These are phyloP conservation scores for Chaetothyriales sp. DNA, from an alignment of 2,329 filamentous ascomycete species.

Conservation along the genomic window DNA sequence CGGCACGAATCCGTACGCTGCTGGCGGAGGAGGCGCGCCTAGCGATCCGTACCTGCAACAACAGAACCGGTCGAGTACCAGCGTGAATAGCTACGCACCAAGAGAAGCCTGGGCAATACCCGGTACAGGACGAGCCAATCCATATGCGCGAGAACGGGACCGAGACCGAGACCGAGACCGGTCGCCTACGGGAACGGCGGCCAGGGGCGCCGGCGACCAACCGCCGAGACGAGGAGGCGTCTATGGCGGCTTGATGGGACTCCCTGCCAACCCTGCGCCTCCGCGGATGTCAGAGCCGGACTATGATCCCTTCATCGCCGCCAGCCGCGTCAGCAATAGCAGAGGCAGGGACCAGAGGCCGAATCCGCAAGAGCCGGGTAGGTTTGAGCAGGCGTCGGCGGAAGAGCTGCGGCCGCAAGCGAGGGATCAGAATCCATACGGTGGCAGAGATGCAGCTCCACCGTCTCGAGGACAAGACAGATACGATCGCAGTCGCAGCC, in stretches of 20 bases:
- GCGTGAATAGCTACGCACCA: conserved; percentile 15
- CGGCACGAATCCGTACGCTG: conserved; percentile 13
- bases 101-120: neutral
- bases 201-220: conserved; percentile 4
- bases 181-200: neutral
- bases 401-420: neutral
- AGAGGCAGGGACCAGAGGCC: conserved; percentile 8
- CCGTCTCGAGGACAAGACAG: conserved; percentile 9
- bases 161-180: conserved; percentile 3
- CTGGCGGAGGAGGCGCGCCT: conserved; percentile 1
- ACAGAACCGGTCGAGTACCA: conserved; percentile 15
- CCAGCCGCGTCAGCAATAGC: neutral
- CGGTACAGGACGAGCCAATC: conserved; percentile 8
- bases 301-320: neutral
- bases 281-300: neutral
- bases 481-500: conserved; percentile 10
- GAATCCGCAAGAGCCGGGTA: conserved; percentile 3
- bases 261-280: neutral
- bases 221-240: conserved; percentile 7
- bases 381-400: neutral
- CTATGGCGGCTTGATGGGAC: conserved; percentile 13
- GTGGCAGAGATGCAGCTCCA: neutral
- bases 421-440: neutral
- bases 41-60: conserved; percentile 12
- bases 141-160: conserved; percentile 13